phyloP scores from a whole-genome alignment of 768 basidiomycete species.

The Termitomyces sp. region DNA sequence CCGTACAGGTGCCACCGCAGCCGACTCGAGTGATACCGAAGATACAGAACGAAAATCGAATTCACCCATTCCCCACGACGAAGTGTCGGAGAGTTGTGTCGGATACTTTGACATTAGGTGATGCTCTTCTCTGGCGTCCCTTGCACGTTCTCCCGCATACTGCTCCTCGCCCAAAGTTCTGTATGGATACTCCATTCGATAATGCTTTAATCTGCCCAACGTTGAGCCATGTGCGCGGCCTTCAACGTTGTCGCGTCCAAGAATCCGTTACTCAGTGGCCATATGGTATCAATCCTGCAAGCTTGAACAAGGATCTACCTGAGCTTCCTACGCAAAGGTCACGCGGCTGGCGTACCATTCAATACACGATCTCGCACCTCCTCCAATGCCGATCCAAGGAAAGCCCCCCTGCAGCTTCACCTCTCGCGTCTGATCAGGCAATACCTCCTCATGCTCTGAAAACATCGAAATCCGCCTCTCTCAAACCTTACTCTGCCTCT shows the following conservation, averaged over 20 bases:
- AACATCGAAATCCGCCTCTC: not conserved
- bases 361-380: not conserved
- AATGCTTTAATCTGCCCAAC: not conserved
- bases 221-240: not conserved
- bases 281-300: not conserved
- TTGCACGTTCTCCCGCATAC: not conserved
- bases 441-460: not conserved
- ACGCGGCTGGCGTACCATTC: not conserved
- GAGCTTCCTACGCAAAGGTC: not conserved
- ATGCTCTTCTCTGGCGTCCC: not conserved
- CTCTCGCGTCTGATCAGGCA: not conserved
- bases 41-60: not conserved
- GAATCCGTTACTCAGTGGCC: not conserved
- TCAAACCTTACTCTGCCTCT: not conserved
- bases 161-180: not conserved
- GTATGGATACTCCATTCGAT: not conserved
- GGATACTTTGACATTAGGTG: not conserved
- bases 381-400: not conserved
- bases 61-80: not conserved
- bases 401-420: not conserved
- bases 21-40: not conserved
- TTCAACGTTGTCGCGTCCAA: too few species aligned
- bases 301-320: not conserved
- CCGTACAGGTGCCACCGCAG: not conserved
- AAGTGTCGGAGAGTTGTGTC: not conserved